These are phyloP conservation scores for Ceratobasidium sp. DNA, from an alignment of 1,284 basidiomycete species.

Conservation along the genomic window DNA sequence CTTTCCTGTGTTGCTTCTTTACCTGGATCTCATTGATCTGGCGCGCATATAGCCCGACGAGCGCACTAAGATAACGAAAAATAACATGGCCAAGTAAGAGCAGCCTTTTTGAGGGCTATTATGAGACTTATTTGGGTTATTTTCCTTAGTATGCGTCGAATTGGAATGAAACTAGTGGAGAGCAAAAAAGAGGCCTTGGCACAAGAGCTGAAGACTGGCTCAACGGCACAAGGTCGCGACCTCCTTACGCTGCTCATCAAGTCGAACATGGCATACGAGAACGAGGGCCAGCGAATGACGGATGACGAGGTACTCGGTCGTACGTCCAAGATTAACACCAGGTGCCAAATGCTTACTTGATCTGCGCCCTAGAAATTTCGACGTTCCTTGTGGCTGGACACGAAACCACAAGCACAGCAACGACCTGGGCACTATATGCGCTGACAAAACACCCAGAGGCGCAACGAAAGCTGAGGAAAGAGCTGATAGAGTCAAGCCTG, in stretches of 20 bases:
- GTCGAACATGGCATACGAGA: slow-evolving; percentile 59
- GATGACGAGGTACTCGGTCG: slow-evolving; percentile 64
- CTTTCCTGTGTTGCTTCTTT: not conserved
- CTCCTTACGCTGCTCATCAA: slow-evolving; percentile 51
- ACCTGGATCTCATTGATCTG: not conserved
- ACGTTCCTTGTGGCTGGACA: slow-evolving; percentile 55
- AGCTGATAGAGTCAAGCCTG: slow-evolving; percentile 54
- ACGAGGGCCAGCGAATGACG: slow-evolving; percentile 57
- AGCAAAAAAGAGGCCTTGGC: slow-evolving; percentile 56
- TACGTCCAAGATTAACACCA: slow-evolving; percentile 51
- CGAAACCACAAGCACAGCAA: slow-evolving; percentile 57
- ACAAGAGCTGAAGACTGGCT: slow-evolving; percentile 36
- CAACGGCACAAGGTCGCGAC: slow-evolving; percentile 51
- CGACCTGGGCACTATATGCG: slow-evolving; percentile 64
- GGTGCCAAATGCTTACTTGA: not conserved
- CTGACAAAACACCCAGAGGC: slow-evolving; percentile 59
- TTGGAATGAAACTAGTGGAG: slow-evolving; percentile 56
- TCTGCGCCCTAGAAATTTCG: slow-evolving; percentile 28
- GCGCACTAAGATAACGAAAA: slow-evolving; percentile 36
- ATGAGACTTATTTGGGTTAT: not conserved
- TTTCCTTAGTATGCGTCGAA: slow-evolving; percentile 42
- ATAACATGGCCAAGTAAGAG: slow-evolving; percentile 12
- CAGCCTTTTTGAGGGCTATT: not conserved
- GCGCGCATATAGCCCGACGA: slow-evolving; percentile 50
- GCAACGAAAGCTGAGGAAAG: slow-evolving; percentile 61